phyloP scores from a whole-genome alignment of 2,329 filamentous ascomycete species.

The Chaetomiaceae sp. region DNA sequence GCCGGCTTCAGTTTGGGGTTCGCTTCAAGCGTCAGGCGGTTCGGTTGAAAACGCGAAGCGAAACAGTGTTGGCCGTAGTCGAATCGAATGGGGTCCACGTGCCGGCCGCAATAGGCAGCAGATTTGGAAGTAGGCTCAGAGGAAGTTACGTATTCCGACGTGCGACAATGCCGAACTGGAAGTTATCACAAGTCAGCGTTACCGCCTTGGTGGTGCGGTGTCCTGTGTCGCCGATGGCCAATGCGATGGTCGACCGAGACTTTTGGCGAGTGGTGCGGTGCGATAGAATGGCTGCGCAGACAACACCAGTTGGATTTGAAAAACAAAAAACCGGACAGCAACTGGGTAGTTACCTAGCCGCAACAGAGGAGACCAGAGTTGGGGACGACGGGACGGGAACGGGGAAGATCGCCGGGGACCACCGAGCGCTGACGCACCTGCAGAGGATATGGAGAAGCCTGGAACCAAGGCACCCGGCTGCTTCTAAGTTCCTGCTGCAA shows the following conservation, averaged over 20 bases:
- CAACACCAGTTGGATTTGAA: not conserved
- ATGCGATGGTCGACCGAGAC: not conserved
- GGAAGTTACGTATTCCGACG: conserved; percentile 1
- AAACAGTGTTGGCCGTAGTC: too few relatives aligned
- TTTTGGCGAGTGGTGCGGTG: not conserved
- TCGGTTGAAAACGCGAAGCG: not conserved
- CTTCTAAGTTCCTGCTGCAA: conserved; percentile 5
- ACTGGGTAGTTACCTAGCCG: too few relatives aligned
- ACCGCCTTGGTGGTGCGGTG: not conserved
- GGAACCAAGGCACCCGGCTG: conserved; percentile 15
- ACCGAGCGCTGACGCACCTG: conserved; percentile 16
- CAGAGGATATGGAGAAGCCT: conserved; percentile 7
- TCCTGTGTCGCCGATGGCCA: not conserved
- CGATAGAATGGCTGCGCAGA: not conserved
- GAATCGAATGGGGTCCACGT: too few relatives aligned
- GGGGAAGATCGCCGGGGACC: conserved; percentile 6
- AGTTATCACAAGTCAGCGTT: conserved; percentile 14
- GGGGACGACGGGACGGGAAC: conserved; percentile 1
- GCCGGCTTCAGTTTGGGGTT: conserved; percentile 10
- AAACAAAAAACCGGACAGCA: not conserved
- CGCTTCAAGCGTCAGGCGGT: not conserved
- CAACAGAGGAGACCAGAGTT: conserved; percentile 1
- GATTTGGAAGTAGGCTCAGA: not conserved
- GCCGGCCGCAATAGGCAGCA: conserved; percentile 2
- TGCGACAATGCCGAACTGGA: conserved; percentile 12